phyloP scores from a whole-genome alignment of 225 moss, liverwort and hornwort genomes.

The Thuidium tamariscinum region DNA sequence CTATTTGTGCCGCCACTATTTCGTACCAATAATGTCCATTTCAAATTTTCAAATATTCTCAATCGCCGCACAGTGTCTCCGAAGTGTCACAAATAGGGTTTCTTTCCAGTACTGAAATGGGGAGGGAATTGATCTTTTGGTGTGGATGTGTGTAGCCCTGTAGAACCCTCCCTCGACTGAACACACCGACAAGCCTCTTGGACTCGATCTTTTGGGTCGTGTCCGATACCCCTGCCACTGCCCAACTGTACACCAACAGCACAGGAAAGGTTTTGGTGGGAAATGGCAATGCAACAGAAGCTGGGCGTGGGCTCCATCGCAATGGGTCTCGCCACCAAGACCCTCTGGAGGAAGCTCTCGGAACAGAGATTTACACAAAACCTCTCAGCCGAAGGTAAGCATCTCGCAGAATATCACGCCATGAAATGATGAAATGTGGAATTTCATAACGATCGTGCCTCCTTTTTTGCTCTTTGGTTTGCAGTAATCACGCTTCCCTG shows the following conservation, averaged over 20 bases:
- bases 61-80: not conserved
- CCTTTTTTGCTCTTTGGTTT: not conserved
- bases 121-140: not conserved
- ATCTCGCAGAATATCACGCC: not conserved
- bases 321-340: not conserved
- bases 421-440: not conserved
- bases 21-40: not conserved
- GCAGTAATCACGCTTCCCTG: not conserved
- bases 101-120: not conserved
- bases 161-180: conserved; percentile 31
- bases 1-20: not conserved
- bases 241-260: conserved; percentile 34
- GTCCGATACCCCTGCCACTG: conserved; percentile 24
- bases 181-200: conserved; percentile 29
- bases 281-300: conserved; percentile 2
- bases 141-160: conserved; percentile 20
- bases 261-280: conserved; percentile 12
- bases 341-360: conserved; percentile 12
- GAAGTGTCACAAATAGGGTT: not conserved
- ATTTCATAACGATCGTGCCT: not conserved
- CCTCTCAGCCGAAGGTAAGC: conserved; percentile 34
- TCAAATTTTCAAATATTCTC: not conserved
- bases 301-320: not conserved
- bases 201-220: conserved; percentile 39
- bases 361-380: conserved; percentile 35